phyloP scores from a whole-genome alignment of 2,329 filamentous ascomycete species.

The Diaporthe velutina region DNA sequence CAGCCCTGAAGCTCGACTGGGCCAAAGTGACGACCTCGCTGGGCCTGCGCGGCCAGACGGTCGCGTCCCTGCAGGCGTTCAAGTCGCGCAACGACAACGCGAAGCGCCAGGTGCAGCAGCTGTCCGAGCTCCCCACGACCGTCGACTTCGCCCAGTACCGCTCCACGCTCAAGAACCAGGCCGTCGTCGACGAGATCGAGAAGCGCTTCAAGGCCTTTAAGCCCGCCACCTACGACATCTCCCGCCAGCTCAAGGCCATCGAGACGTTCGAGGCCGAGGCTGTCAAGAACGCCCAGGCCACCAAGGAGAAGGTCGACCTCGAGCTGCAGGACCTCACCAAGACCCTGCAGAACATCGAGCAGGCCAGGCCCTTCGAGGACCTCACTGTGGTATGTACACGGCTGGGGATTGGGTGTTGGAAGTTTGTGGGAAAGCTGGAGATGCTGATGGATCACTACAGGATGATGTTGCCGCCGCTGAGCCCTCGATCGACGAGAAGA shows the following conservation, averaged over 20 bases:
- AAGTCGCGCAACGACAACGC: conserved; percentile 99
- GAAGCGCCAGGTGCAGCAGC: conserved; percentile 89
- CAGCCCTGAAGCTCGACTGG: conserved; percentile 99
- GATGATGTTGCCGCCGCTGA: conserved; percentile 95
- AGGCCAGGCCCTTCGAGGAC: conserved; percentile 94
- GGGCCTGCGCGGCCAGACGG: conserved; percentile 95
- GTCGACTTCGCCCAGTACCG: conserved; percentile 97
- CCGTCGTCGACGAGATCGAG: conserved; percentile 96
- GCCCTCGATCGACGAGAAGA: conserved; percentile 98
- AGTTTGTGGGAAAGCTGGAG: conserved; percentile 1
- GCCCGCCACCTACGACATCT: conserved; percentile 92
- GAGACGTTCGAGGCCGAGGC: conserved; percentile 98
- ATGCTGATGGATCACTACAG: conserved; percentile 61
- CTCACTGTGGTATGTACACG: conserved; percentile 88
- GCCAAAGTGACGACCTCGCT: conserved; percentile 93
- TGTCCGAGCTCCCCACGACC: conserved; percentile 85
- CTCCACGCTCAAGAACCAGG: conserved; percentile 92
- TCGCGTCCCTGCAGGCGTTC: conserved; percentile 91
- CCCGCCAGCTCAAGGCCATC: conserved; percentile 96
- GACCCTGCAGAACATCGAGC: conserved; percentile 97
- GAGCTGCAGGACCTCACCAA: conserved; percentile 95
- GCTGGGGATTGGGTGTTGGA: conserved; percentile 36
- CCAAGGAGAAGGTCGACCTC: conserved; percentile 94
- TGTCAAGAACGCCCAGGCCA: conserved; percentile 95
- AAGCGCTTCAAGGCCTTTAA: conserved; percentile 93